These are phyloP conservation scores for Cladophialophora immunda DNA, from an alignment of 2,329 filamentous ascomycete species.

Conservation along the genomic window DNA sequence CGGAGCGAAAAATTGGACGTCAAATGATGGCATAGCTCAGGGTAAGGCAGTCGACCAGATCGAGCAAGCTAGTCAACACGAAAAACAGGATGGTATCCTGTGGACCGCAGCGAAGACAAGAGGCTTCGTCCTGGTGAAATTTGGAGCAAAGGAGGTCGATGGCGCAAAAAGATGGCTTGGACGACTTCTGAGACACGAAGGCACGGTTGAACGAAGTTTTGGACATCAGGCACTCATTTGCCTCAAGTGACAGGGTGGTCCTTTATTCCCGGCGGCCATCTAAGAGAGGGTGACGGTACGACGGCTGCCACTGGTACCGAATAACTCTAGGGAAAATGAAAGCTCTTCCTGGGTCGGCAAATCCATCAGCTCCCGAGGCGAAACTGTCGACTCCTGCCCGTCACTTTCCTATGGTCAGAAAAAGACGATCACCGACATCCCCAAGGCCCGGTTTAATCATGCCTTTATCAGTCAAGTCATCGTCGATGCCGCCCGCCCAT, in stretches of 20 bases:
- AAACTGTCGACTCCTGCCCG: not conserved
- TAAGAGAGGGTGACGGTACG: not conserved
- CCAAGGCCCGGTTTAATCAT: conserved; percentile 93
- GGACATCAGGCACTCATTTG: conserved; percentile 84
- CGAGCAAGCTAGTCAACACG: conserved; percentile 54
- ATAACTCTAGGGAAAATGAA: not conserved
- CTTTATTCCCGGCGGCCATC: not conserved
- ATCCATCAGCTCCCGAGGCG: not conserved
- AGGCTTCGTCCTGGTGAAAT: conserved; percentile 89
- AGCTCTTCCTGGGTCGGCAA: not conserved
- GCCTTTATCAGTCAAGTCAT: conserved; percentile 75
- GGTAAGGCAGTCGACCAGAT: conserved; percentile 35
- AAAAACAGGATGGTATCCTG: conserved; percentile 69
- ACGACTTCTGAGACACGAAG: conserved; percentile 76
- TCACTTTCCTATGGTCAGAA: conserved; percentile 85
- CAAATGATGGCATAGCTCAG: conserved; percentile 41
- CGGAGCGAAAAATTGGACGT: conserved; percentile 78
- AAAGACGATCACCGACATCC: conserved; percentile 89
- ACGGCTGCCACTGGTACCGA: not conserved
- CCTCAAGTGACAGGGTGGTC: conserved; percentile 59
- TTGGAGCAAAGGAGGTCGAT: conserved; percentile 83
- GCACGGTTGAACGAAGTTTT: conserved; percentile 74
- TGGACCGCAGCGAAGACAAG: conserved; percentile 85
- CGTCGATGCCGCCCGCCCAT: conserved; percentile 83
- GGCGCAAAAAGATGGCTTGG: conserved; percentile 82